These are phyloP conservation scores for Eucalyptus rudis DNA, from an alignment of 345 rosid species.

Conservation along the genomic window DNA sequence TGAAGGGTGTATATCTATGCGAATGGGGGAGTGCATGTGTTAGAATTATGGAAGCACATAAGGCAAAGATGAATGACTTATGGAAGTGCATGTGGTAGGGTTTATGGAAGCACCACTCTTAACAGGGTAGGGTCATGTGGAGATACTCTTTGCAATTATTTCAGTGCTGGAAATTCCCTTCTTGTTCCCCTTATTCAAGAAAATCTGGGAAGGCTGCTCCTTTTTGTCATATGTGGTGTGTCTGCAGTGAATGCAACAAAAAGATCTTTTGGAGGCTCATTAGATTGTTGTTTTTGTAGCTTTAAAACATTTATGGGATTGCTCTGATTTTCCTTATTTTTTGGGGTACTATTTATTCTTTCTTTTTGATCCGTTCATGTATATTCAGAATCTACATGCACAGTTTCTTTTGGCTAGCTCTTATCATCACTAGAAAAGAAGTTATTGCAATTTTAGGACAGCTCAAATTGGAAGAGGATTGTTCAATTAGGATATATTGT, in stretches of 20 bases:
- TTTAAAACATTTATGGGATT: not conserved
- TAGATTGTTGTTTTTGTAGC: not conserved
- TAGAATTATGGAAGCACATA: not conserved
- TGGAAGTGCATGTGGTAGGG: not conserved
- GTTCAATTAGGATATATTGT: not conserved
- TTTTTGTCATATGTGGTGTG: not conserved
- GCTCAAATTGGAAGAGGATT: not conserved
- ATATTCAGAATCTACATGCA: not conserved
- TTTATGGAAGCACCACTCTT: not conserved
- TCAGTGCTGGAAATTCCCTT: not conserved
- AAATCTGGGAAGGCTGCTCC: not conserved
- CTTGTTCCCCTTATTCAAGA: not conserved
- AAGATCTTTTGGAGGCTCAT: not conserved
- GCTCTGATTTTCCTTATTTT: not conserved
- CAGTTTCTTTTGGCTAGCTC: not conserved
- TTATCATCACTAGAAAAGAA: not conserved
- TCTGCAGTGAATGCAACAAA: not conserved
- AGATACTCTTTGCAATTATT: not conserved
- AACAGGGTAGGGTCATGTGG: not conserved
- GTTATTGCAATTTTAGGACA: not conserved
- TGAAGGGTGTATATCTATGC: not conserved
- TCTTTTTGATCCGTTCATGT: not conserved
- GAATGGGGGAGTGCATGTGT: not conserved
- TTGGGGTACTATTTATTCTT: not conserved
- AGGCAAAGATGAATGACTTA: not conserved